Base-by-base conservation (phyloP, 2,329 filamentous ascomycete genomes). In the Cyphellophora europaea region DNA sequence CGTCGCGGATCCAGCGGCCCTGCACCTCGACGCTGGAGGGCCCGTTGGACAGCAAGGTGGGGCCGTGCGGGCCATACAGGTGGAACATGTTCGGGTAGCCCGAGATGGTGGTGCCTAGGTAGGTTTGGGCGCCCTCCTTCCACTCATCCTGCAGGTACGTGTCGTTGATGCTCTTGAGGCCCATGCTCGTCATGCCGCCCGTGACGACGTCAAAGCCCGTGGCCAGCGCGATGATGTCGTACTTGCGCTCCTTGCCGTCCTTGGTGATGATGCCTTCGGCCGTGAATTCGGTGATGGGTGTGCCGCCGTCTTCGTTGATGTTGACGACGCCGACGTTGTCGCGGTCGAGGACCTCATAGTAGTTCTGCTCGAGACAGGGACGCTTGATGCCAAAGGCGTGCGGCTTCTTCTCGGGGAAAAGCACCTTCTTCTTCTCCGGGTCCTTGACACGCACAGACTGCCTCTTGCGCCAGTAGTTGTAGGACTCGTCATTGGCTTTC, bases 341-440 rank as follows among this genome's bases (percentile, higher is more conserved):
- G 18, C 53, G 49, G 44, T 71, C 62, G 35, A 67, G 60, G 4
- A 60, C 55, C 41, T 74, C 69, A 42, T 63, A 74, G 45, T 67
- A 73, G 36, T 62, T 54, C 27, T 65, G 54, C 48, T 74, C 71
- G 0, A 71, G 55, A 1, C 53, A 61, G 2, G 56, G 56, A 0
- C 71, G 60, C 54, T 73, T 77, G 28, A 63, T 55, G 11, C 68
- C 74, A 44, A 75, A 74, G n/a, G 60, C 65, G 44, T 75, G 67
- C 1, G 66, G 71, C 52, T 63, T 66, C 29, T 69, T 52, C 4
- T 33, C 36, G 0, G 74, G 75, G 0, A 70, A 71, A 5, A 78
- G 57, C 1, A 76, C 37, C 12, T 74, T 66, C 21, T 62, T 52
- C 49, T 66, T 65, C 23, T 53, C 54, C 0, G 68, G 61, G 41